Percentiles rank a stretch among this genome's conserved stretches.
Evolutionary conservation across 1,139 yeast genomes (phyloP).

Genomic region (Scheffersomyces illinoinensis): DNA sequence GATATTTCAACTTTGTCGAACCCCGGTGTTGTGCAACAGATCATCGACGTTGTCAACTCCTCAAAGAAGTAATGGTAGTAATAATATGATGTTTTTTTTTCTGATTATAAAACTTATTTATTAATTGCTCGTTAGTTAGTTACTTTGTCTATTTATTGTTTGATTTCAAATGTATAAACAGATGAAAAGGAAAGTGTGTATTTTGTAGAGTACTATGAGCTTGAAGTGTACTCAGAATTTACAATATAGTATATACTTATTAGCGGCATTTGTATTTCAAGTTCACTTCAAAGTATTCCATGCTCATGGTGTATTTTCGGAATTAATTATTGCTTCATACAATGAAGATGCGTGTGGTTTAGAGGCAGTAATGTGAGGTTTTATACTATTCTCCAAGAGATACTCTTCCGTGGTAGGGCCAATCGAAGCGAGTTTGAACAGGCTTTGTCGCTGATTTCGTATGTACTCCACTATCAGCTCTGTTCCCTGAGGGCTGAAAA

Average conservation of each 20-base stretch:
- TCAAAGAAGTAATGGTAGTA: slow-evolving; percentile 7
- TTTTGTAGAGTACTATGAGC: background rate
- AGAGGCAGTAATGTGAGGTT: slow-evolving; percentile 63
- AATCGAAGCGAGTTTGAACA: slow-evolving; percentile 68
- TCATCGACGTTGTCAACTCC: slow-evolving; percentile 59
- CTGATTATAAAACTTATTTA: background rate
- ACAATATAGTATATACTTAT: background rate
- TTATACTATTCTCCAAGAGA: slow-evolving; percentile 50
- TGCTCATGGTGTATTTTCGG: slow-evolving; percentile 5
- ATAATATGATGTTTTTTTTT: background rate
- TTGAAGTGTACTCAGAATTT: too few relatives aligned
- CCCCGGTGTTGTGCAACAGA: slow-evolving; percentile 66
- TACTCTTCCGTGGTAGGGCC: slow-evolving; percentile 90
- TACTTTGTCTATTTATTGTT: background rate
- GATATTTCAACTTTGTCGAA: slow-evolving; percentile 77
- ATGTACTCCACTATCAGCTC: slow-evolving; percentile 55
- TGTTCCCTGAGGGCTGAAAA: slow-evolving; percentile 93
- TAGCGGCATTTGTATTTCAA: background rate
- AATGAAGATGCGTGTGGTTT: slow-evolving; percentile 73
- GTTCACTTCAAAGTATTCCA: background rate
- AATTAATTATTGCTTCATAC: slow-evolving; percentile 31
- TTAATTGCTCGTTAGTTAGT: background rate
- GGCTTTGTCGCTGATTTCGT: slow-evolving; percentile 15
- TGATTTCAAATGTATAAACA: background rate
- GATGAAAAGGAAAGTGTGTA: background rate